Evolutionary conservation across 306 rosid species (phyloP), one percentile per base, ranked within the genome.

Genomic region (Rosa persica): DNA sequence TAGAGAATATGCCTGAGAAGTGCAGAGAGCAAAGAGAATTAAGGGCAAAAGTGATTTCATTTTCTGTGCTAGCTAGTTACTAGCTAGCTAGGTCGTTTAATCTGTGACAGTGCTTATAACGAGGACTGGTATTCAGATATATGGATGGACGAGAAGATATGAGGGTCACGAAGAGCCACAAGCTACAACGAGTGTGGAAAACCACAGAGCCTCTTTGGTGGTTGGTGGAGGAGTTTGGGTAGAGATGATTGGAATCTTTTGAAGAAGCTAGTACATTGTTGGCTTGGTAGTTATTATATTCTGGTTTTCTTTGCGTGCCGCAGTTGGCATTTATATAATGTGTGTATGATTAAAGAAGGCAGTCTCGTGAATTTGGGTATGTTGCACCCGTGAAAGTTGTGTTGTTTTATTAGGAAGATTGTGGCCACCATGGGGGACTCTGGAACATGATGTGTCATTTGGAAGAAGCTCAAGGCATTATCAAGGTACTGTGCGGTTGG

Each of bases 41-140:
- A 78, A 80, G 58, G 83, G 58, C 60, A 81, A 19, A 46, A 66
- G 81, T 60, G 79, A 4, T 69, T 85, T 89, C 93, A 91, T 86
- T 81, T 81, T 20, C 58, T 30, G 46, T n/a, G 12, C 70, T 62
- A 5, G 12, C 70, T 62, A 5, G 42, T 34, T 58, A 58, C 6
- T 23, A 10, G 10, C 66, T 61, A 61, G 67, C 67, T 27, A 61
- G 67, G 39, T 61, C 38, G 4, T 61, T 15, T 25, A 25, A 58
- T 11, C 15, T 58, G 16, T 20, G 23, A 67, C n/a, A 16, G 46
- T 57, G 57, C 22, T 51, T 51, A 51, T 51, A 57, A 57, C 64
- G 64, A 57, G 64, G 64, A n/a, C 30, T 9, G 19, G 4, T 13
- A 4, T 48, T 12, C 19, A 12, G 15, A 48, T 58, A 23, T 58